Percentiles rank a stretch among this genome's conserved stretches.
Conservation (phyloP, 257 asterid genomes). For the Mentha longifolia region DNA sequence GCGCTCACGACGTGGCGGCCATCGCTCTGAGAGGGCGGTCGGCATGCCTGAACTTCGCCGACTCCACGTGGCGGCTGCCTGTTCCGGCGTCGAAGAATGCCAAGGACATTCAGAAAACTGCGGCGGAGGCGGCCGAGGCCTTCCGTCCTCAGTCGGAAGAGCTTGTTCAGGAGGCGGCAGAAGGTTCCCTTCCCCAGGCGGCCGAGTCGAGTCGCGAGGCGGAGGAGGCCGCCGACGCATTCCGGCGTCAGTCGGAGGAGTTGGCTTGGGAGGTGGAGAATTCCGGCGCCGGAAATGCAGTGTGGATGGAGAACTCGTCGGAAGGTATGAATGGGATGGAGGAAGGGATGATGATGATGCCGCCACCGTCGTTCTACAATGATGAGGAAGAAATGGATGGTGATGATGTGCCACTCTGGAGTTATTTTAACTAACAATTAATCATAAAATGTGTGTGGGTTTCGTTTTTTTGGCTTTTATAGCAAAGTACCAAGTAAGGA, state of each 20-base stretch:
- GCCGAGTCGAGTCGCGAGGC: no score
- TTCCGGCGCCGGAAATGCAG: not conserved
- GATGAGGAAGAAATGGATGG: conserved; percentile 30
- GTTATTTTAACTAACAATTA: conserved; percentile 15
- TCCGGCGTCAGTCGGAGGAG: conserved; percentile 27
- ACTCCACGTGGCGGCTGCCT: conserved; percentile 62
- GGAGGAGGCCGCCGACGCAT: conserved; percentile 47
- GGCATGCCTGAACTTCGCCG: conserved; percentile 59
- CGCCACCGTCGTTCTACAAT: conserved; percentile 26
- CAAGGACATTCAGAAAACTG: conserved; percentile 63
- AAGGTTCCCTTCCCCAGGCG: conserved; percentile 17
- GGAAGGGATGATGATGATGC: conserved; percentile 57
- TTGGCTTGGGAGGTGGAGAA: not conserved
- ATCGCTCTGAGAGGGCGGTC: conserved; percentile 26
- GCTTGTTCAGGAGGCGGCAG: conserved; percentile 21
- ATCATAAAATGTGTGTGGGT: not conserved
- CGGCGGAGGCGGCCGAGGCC: conserved; percentile 37
- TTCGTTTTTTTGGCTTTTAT: no score
- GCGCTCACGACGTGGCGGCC: conserved; percentile 79
- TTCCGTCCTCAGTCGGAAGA: conserved; percentile 29
- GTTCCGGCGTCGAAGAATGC: conserved; percentile 51
- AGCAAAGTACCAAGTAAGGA: not conserved
- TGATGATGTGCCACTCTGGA: conserved; percentile 56
- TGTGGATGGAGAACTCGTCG: conserved; percentile 6
- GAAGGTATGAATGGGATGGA: conserved; percentile 54